Evolutionary conservation across 148 eudicot genomes (phyloP).

Genomic region (Vaccinium myrtillus): DNA sequence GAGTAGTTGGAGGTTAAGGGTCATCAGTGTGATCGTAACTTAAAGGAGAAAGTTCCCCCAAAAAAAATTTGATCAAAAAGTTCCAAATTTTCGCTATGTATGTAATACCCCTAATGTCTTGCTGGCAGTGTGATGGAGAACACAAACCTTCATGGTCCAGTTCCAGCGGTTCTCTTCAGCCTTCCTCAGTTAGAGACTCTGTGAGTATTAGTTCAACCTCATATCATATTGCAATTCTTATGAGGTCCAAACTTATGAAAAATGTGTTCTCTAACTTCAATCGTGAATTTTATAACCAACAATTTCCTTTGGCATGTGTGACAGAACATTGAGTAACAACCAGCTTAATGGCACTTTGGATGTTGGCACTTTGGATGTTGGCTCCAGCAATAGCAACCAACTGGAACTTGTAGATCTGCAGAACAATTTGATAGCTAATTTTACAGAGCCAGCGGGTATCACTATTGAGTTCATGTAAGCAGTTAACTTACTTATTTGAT

Average conservation of each 20-base stretch:
- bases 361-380: slow-evolving; percentile 46
- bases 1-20: background rate
- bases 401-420: slow-evolving; percentile 47
- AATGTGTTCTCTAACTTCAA: background rate
- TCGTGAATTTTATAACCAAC: background rate
- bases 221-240: background rate
- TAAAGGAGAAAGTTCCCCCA: background rate
- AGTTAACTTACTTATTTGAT: background rate
- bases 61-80: background rate
- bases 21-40: background rate
- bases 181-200: slow-evolving; percentile 57
- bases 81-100: background rate
- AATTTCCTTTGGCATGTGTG: slow-evolving; percentile 16
- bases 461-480: slow-evolving; percentile 39
- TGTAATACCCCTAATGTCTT: background rate
- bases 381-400: slow-evolving; percentile 32
- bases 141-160: slow-evolving; percentile 49
- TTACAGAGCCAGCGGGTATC: slow-evolving; percentile 17
- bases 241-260: background rate
- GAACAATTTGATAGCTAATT: slow-evolving; percentile 39
- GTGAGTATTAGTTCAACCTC: slow-evolving; percentile 41
- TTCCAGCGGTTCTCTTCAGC: slow-evolving; percentile 60
- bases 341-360: slow-evolving; percentile 49
- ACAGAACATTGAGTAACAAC: slow-evolving; percentile 54
- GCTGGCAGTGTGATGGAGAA: slow-evolving; percentile 55